A percentile compares a stretch with the other conserved stretches of the same genome.
These are phyloP conservation scores for Amphibolis antarctica DNA, from an alignment of 106 monocot genomes.

Conservation along the genomic window DNA sequence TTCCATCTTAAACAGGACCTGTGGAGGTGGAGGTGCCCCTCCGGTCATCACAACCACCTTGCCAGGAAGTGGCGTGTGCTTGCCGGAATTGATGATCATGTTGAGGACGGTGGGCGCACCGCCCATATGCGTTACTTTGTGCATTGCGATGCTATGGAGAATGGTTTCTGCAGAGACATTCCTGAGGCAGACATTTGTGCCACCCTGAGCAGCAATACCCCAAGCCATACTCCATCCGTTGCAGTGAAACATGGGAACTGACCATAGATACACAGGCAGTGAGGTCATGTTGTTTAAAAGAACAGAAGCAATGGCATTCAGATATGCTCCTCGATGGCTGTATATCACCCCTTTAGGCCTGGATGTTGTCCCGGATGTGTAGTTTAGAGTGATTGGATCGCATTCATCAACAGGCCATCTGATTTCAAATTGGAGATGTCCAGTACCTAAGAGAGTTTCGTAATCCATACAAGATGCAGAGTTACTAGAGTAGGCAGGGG, in stretches of 20 bases:
- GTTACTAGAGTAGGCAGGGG: neutral
- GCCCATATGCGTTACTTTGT: slow-evolving; percentile 57
- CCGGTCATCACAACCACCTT: slow-evolving; percentile 38
- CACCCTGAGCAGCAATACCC: slow-evolving; percentile 66
- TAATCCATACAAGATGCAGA: slow-evolving; percentile 13
- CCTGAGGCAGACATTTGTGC: slow-evolving; percentile 56
- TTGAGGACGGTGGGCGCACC: slow-evolving; percentile 57
- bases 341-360: slow-evolving; percentile 63
- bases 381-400: slow-evolving; percentile 60
- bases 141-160: slow-evolving; percentile 22
- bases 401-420: slow-evolving; percentile 57
- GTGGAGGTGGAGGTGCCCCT: slow-evolving; percentile 48
- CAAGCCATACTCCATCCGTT: slow-evolving; percentile 71
- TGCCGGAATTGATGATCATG: slow-evolving; percentile 38
- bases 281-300: slow-evolving; percentile 34
- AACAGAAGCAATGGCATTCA: slow-evolving; percentile 39
- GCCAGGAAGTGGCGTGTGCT: slow-evolving; percentile 23
- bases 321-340: slow-evolving; percentile 55
- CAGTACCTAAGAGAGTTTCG: slow-evolving; percentile 25
- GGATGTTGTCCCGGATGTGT: slow-evolving; percentile 82
- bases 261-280: slow-evolving; percentile 58
- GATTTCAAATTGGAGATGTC: slow-evolving; percentile 27
- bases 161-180: slow-evolving; percentile 37
- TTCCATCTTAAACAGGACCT: slow-evolving; percentile 48
- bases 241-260: slow-evolving; percentile 76